phyloP scores from a whole-genome alignment of 768 basidiomycete genomes.

The Amanita exitialis region DNA sequence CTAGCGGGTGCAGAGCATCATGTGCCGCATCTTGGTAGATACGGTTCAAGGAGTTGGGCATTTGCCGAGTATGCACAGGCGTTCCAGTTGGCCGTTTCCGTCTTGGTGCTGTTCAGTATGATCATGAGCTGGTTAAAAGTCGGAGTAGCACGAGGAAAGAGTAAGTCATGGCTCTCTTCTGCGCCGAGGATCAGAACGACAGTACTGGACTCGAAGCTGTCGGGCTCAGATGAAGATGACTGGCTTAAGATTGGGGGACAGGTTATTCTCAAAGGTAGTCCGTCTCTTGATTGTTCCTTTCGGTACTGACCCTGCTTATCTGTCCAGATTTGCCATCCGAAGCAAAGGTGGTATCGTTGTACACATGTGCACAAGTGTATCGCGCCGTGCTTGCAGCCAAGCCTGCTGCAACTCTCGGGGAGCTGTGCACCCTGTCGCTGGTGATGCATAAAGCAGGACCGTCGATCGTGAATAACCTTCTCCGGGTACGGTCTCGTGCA shows the following conservation, averaged over 20 bases:
- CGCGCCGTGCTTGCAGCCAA: constrained; percentile 33
- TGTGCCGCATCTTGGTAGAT: constrained; percentile 11
- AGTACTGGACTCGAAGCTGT: not conserved
- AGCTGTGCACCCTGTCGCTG: constrained; percentile 50
- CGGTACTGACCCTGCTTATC: not conserved
- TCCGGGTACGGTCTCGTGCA: constrained; percentile 29
- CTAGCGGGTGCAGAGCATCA: constrained; percentile 16
- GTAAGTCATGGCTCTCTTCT: constrained; percentile 5
- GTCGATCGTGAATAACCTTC: constrained; percentile 23
- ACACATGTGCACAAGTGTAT: constrained; percentile 45
- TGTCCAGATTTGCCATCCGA: constrained; percentile 10
- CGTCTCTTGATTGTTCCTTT: not conserved
- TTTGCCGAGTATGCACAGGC: constrained; percentile 48
- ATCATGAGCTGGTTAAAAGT: constrained; percentile 27
- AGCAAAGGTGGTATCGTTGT: constrained; percentile 17
- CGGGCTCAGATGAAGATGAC: not conserved
- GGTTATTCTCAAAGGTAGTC: not conserved
- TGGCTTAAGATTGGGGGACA: constrained; percentile 6
- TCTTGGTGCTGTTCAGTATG: constrained; percentile 51
- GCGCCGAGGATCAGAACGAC: constrained; percentile 10
- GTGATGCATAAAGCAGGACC: constrained; percentile 27
- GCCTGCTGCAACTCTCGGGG: constrained; percentile 29
- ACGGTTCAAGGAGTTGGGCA: constrained; percentile 22
- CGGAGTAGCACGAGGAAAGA: not conserved
- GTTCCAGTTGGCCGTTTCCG: constrained; percentile 57